Percentiles rank a stretch among this genome's conserved stretches.
Conservation (phyloP, 2,329 filamentous ascomycete species). For the Aspergillus uvarum region DNA sequence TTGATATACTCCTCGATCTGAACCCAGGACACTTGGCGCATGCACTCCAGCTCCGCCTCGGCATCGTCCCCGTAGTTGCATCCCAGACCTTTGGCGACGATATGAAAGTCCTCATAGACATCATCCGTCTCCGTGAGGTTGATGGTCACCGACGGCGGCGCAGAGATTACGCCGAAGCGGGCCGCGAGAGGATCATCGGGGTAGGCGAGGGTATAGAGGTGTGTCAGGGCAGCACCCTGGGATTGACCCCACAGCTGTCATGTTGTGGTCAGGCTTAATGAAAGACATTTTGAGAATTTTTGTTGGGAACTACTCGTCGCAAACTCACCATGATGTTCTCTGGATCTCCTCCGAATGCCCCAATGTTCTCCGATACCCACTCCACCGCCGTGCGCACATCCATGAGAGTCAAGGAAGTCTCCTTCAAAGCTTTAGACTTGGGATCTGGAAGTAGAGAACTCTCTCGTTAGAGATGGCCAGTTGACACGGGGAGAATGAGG, state of each 20-base stretch:
- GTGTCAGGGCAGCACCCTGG: constrained; percentile 23
- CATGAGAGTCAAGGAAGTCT: constrained; percentile 11
- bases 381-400: constrained; percentile 26
- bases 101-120: constrained; percentile 28
- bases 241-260: constrained; percentile 25
- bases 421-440: constrained; percentile 9
- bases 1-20: constrained; percentile 29
- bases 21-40: constrained; percentile 26
- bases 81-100: constrained; percentile 30
- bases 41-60: constrained; percentile 28
- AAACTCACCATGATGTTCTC: constrained; percentile 17
- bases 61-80: constrained; percentile 25
- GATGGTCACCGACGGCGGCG: constrained; percentile 21
- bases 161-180: constrained; percentile 19
- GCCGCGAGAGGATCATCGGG: constrained; percentile 14
- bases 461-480: background rate
- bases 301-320: background rate
- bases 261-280: too few species aligned
- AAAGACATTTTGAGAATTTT: too few species aligned
- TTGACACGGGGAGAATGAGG: background rate
- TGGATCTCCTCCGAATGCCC: constrained; percentile 36
- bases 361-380: constrained; percentile 36
- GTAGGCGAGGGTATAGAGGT: constrained; percentile 28
- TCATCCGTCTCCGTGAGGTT: background rate
- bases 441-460: constrained; percentile 4